A percentile compares a stretch with the other conserved stretches of the same genome.
These are phyloP conservation scores for Boletus subluridellus DNA, from an alignment of 1,284 basidiomycete genomes.

Conservation along the genomic window DNA sequence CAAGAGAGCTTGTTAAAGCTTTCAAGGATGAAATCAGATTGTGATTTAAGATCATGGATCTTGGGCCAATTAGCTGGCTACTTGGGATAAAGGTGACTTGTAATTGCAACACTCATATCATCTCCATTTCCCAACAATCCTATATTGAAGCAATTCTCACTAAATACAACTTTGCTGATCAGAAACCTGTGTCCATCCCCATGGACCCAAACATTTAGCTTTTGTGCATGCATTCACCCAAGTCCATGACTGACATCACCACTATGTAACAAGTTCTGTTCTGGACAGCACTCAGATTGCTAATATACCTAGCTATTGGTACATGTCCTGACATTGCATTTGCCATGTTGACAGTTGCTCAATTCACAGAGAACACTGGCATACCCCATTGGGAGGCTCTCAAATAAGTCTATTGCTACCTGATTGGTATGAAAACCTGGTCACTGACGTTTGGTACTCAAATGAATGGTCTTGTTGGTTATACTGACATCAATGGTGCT, in stretches of 20 bases:
- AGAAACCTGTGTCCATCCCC: neutral
- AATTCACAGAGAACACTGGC: neutral
- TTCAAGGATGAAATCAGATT: too few species aligned
- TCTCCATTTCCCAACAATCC: too few species aligned
- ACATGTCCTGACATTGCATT: neutral
- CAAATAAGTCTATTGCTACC: neutral
- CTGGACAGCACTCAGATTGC: neutral
- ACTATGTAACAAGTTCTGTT: neutral
- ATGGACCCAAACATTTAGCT: neutral
- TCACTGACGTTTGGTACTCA: neutral
- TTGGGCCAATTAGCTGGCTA: too few species aligned
- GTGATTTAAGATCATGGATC: too few species aligned
- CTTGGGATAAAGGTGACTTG: too few species aligned
- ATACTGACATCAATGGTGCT: neutral
- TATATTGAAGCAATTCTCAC: too few species aligned
- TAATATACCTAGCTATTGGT: neutral
- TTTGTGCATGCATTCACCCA: too few species aligned
- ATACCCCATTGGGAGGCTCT: neutral
- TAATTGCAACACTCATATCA: too few species aligned
- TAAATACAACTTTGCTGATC: neutral
- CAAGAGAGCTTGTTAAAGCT: too few species aligned
- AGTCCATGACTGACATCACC: neutral
- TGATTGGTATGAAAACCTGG: too few species aligned
- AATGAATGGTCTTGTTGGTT: neutral
- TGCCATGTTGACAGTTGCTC: fast-evolving